phyloP scores from a whole-genome alignment of 2,329 filamentous ascomycete species.

The Aspergillus fischeri region DNA sequence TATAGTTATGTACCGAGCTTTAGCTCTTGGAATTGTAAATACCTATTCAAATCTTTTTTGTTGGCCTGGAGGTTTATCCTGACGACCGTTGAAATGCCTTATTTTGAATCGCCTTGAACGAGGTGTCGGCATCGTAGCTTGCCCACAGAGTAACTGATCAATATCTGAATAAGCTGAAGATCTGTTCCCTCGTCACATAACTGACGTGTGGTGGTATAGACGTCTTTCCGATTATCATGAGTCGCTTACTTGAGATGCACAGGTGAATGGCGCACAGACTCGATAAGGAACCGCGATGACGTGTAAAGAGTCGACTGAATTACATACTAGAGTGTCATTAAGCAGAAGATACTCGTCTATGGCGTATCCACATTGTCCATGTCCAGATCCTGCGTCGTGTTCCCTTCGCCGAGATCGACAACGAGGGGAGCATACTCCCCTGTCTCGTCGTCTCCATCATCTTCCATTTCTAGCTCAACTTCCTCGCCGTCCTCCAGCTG shows the following conservation, averaged over 20 bases:
- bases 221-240: neutral
- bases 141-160: neutral
- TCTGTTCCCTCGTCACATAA: neutral
- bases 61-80: neutral
- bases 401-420: slow-evolving; percentile 45
- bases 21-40: neutral
- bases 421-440: slow-evolving; percentile 62
- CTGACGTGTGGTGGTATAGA: neutral
- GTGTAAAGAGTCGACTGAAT: neutral
- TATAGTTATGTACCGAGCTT: neutral
- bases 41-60: neutral
- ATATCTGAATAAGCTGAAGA: too few species aligned
- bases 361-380: neutral
- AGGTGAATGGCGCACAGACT: neutral
- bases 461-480: slow-evolving; percentile 56
- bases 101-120: neutral
- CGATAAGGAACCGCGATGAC: neutral
- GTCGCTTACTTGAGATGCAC: neutral
- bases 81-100: neutral
- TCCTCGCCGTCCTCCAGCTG: slow-evolving; percentile 61
- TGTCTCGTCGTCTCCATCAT: slow-evolving; percentile 60
- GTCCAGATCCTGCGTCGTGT: neutral
- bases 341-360: neutral
- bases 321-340: neutral
- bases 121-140: neutral